Conservation (phyloP, 73 alveolate genomes). For the Tetrahymena elliotti region DNA sequence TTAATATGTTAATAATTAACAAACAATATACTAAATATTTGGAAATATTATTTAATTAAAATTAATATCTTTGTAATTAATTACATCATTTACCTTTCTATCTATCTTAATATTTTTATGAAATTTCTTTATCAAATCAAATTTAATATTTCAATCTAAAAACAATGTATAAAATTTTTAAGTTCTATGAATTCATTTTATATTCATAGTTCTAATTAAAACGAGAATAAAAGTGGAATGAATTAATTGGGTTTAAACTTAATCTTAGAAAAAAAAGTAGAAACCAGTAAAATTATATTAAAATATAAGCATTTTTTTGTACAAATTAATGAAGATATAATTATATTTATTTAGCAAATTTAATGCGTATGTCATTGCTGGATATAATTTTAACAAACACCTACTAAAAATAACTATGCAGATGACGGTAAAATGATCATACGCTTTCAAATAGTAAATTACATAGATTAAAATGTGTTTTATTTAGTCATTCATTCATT, state of each 20-base stretch:
- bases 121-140: not conserved
- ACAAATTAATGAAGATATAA: not conserved
- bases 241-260: too few species aligned
- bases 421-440: not conserved
- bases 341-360: not conserved
- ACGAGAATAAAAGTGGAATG: too few species aligned
- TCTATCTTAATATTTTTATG: not conserved
- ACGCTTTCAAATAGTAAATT: not conserved
- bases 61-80: not conserved
- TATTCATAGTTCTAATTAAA: too few species aligned
- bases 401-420: not conserved
- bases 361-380: not conserved
- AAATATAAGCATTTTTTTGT: not conserved
- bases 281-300: not conserved
- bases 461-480: not conserved
- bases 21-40: not conserved
- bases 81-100: not conserved
- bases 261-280: too few species aligned
- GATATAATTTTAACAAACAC: not conserved
- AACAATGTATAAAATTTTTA: too few species aligned
- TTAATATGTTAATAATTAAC: too few species aligned
- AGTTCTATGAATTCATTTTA: too few species aligned
- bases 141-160: too few species aligned
- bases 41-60: too few species aligned
- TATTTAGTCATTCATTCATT: too few species aligned